Evolutionary conservation across 345 rosid species (phyloP).

Genomic region (Conringia planisiliqua): DNA sequence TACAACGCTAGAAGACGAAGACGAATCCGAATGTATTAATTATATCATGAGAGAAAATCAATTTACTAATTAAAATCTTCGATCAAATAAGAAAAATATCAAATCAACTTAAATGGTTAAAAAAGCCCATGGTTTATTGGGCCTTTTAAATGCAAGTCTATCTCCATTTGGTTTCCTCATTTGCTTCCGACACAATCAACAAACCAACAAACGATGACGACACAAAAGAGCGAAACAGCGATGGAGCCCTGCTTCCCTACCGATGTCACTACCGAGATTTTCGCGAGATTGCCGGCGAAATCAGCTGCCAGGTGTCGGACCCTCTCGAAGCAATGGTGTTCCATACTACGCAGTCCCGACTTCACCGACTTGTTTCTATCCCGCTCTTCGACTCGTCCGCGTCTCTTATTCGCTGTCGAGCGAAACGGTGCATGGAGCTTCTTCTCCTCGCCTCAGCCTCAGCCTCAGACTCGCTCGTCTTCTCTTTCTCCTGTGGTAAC

Average conservation of each 20-base stretch:
- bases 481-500: not conserved
- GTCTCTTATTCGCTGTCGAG: not conserved
- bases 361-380: not conserved
- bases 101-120: too few species aligned
- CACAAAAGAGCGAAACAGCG: not conserved
- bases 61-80: too few species aligned
- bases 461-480: not conserved
- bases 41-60: too few species aligned
- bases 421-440: not conserved
- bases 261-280: not conserved
- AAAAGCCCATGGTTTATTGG: too few species aligned
- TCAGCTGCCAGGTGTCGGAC: not conserved
- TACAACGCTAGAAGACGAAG: too few species aligned
- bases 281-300: not conserved
- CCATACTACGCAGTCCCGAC: not conserved
- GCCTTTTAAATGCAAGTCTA: too few species aligned
- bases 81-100: too few species aligned
- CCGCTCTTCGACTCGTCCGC: not conserved
- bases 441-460: not conserved
- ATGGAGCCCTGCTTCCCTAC: not conserved
- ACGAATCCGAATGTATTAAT: too few species aligned
- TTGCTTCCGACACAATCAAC: too few species aligned
- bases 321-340: not conserved
- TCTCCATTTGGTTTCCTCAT: too few species aligned
- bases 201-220: not conserved